Base-by-base conservation (phyloP, 305 asterid genomes). In the Fraxinus angustifolia region DNA sequence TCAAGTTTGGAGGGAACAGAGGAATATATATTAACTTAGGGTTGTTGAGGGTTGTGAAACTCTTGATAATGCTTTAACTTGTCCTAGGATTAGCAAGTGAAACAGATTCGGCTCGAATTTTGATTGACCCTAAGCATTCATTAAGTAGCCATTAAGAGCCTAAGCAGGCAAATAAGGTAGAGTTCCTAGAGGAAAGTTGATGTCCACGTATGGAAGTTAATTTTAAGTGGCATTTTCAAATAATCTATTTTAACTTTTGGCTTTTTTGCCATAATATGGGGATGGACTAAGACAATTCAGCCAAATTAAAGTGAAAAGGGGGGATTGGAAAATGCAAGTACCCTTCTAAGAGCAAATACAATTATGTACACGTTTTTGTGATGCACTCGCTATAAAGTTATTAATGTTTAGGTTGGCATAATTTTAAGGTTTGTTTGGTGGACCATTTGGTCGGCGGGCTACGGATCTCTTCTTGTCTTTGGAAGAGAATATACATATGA, bases 371-470 rank as follows among this genome's bases (percentile, higher is more conserved):
- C 21, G 6, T 14, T 60, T 58, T 8, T 8, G 5, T 60, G 12
- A 6, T 8, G 6, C 1, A 1, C n/a, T 21, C 11, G 5, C 3
- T 38, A 8, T 8, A 60, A 60, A 60, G 12, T 2, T 60, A 23
- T 2, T 21, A 60, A 60, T 2, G 33, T 14, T 60, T 60, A 21
- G 71, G 71, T 60, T 60, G 71, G 71, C 8, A 23, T 21, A 12
- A 21, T 60, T 21, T 21, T 31, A 60, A 60, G 33, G 2, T 1
- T 7, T 50, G 62, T 50, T 21, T 6, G 71, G 80, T 68, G 81
- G 86, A 71, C 82, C 82, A 76, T 76, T 74, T 76, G 72, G 82
- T 81, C 77, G 84, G 80, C 82, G 10, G 45, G 11, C 45, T 72
- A 16, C 67, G 73, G 42, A 84, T 77, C 70, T 58, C 73, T 31